Percentiles rank a stretch among this genome's conserved stretches.
Conservation (phyloP, 2,329 filamentous ascomycete genomes). For the Dothideomycetidae sp. region DNA sequence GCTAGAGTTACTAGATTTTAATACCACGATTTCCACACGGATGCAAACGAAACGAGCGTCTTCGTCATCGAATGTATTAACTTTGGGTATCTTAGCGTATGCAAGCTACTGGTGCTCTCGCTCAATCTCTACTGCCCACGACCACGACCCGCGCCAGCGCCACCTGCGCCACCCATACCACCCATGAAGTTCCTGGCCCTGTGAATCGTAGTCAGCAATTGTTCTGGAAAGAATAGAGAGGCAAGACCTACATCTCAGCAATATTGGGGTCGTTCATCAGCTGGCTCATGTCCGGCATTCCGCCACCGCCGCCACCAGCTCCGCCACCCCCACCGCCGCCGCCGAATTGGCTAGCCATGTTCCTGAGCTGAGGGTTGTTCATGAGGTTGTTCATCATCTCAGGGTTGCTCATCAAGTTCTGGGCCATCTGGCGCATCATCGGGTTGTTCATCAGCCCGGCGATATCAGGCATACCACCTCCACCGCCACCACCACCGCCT, state of each 20-base stretch:
- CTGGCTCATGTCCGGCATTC: slow-evolving; percentile 73
- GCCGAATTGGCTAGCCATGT: slow-evolving; percentile 73
- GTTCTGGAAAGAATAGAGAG: not conserved
- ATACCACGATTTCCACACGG: too few relatives aligned
- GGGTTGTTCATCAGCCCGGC: slow-evolving; percentile 86
- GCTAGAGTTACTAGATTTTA: too few relatives aligned
- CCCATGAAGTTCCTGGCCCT: slow-evolving; percentile 59
- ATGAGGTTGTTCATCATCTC: slow-evolving; percentile 84
- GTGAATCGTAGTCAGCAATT: slow-evolving; percentile 14
- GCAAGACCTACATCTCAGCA: slow-evolving; percentile 68
- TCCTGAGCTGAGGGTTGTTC: slow-evolving; percentile 76
- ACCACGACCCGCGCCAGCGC: slow-evolving; percentile 15
- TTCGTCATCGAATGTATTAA: too few relatives aligned
- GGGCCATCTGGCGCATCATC: slow-evolving; percentile 95
- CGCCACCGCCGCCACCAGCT: slow-evolving; percentile 37
- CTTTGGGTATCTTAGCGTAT: too few relatives aligned
- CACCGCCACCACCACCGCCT: slow-evolving; percentile 46
- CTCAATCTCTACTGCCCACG: slow-evolving; percentile 4
- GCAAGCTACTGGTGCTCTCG: not conserved
- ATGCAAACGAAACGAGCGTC: too few relatives aligned
- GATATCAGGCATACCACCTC: slow-evolving; percentile 77
- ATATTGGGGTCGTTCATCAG: slow-evolving; percentile 89
- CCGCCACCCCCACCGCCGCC: slow-evolving; percentile 31
- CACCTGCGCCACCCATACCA: slow-evolving; percentile 32
- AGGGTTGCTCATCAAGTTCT: slow-evolving; percentile 94